Evolutionary conservation across 2,329 filamentous ascomycete genomes (phyloP).

Genomic region (Scortechinia acanthostroma): DNA sequence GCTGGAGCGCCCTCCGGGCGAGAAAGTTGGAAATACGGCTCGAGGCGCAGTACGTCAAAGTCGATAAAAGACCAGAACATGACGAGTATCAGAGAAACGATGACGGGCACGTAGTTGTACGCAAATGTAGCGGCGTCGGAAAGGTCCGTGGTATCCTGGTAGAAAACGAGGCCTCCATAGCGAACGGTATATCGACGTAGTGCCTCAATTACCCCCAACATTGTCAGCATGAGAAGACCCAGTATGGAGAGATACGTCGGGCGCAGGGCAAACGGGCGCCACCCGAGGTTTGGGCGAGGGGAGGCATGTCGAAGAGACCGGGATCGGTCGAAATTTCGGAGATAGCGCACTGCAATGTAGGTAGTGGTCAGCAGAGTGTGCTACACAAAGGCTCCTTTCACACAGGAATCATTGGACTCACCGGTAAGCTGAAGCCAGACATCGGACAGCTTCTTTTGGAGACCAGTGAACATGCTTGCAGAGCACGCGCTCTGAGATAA

Average conservation of each 20-base stretch:
- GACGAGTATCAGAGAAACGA: not conserved
- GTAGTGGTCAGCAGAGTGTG: too few relatives aligned
- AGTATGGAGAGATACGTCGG: not conserved
- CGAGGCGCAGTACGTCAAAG: not conserved
- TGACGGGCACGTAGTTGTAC: constrained; percentile 1
- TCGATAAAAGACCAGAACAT: not conserved
- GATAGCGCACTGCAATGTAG: too few relatives aligned
- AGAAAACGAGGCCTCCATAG: not conserved
- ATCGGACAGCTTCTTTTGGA: not conserved
- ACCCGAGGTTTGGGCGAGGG: not conserved
- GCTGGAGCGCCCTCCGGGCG: not conserved
- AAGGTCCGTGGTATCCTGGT: not conserved
- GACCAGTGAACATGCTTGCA: not conserved
- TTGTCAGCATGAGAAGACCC: not conserved
- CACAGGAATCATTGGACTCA: too few relatives aligned
- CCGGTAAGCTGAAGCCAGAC: not conserved
- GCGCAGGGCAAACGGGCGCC: not conserved
- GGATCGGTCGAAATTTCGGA: not conserved
- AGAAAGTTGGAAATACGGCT: not conserved
- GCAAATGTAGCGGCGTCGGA: not conserved
- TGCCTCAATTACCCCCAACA: not conserved
- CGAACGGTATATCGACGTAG: not conserved
- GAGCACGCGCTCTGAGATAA: not conserved
- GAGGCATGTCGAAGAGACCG: not conserved
- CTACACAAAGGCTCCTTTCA: too few relatives aligned